A percentile compares a stretch with the other conserved stretches of the same genome.
phyloP scores from a whole-genome alignment of 176 grass and related monocot species.

The Avena atlantica region DNA sequence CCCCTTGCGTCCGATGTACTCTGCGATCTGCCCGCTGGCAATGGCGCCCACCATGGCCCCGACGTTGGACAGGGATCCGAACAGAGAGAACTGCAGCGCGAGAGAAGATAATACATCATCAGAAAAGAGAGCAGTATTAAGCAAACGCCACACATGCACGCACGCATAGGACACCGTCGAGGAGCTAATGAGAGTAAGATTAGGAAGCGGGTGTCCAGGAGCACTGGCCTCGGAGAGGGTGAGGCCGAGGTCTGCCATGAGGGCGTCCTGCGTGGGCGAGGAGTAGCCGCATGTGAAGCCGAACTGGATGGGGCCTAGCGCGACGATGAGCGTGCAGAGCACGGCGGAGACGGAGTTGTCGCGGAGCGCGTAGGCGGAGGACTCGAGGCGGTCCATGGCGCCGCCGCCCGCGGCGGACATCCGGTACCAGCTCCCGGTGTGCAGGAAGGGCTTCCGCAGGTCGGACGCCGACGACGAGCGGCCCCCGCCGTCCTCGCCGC shows the following conservation, averaged over 20 bases:
- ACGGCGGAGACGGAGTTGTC: slow-evolving; percentile 72
- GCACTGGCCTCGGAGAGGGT: slow-evolving; percentile 71
- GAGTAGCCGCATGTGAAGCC: slow-evolving; percentile 90
- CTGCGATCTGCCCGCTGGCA: slow-evolving; percentile 86
- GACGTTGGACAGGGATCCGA: slow-evolving; percentile 86
- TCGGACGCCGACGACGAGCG: slow-evolving; percentile 63
- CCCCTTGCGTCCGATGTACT: slow-evolving; percentile 93
- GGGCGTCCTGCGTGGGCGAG: slow-evolving; percentile 76
- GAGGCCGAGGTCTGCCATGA: slow-evolving; percentile 78
- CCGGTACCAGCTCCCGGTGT: slow-evolving; percentile 98
- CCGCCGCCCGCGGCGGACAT: slow-evolving; percentile 64
- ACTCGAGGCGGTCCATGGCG: slow-evolving; percentile 81
- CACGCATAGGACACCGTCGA: background rate
- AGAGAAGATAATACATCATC: background rate
- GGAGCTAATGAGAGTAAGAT: background rate
- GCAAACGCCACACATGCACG: background rate
- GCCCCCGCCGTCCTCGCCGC: slow-evolving; percentile 60
- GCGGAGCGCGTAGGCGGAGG: slow-evolving; percentile 61
- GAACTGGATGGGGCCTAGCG: slow-evolving; percentile 88
- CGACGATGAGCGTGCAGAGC: slow-evolving; percentile 91
- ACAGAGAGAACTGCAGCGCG: slow-evolving; percentile 64
- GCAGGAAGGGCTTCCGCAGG: slow-evolving; percentile 85
- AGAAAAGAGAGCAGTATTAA: background rate
- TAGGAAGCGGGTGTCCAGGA: background rate
- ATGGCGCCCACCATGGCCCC: slow-evolving; percentile 94